Conservation (phyloP, 2,329 filamentous ascomycete genomes). For the Leptographium galeiforme region DNA sequence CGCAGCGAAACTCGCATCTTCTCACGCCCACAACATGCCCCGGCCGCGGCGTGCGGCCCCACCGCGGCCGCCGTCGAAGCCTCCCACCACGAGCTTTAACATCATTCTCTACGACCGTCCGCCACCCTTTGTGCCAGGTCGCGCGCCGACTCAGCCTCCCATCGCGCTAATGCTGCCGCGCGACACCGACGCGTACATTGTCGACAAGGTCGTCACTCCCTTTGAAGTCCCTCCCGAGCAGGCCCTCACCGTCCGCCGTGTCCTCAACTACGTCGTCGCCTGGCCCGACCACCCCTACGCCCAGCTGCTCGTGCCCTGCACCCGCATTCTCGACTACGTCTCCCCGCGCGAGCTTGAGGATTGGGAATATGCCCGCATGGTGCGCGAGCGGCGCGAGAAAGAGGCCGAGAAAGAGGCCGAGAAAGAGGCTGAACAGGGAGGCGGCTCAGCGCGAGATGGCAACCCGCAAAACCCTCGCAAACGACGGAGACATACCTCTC, state of each 20-base stretch:
- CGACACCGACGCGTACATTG: constrained; percentile 44
- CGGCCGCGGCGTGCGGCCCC: no score
- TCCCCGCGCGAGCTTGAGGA: constrained; percentile 42
- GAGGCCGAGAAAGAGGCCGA: neutral
- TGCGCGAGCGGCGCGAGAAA: constrained; percentile 21
- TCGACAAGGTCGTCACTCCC: constrained; percentile 36
- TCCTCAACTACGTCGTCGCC: constrained; percentile 40
- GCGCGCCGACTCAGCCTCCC: constrained; percentile 32
- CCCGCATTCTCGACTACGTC: constrained; percentile 42
- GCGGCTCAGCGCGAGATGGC: neutral
- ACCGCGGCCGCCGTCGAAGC: neutral
- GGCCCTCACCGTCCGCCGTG: constrained; percentile 19
- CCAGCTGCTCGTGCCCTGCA: constrained; percentile 30
- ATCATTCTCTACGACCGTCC: constrained; percentile 19
- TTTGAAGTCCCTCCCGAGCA: constrained; percentile 7
- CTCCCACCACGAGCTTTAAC: constrained; percentile 13
- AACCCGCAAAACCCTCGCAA: neutral
- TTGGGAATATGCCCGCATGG: constrained; percentile 35
- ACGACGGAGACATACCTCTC: neutral
- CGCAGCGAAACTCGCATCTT: neutral
- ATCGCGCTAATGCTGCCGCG: constrained; percentile 34
- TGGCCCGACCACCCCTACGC: constrained; percentile 38
- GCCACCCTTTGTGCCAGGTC: constrained; percentile 29
- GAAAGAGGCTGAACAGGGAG: neutral
- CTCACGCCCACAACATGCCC: neutral